Evolutionary conservation across 2,329 filamentous ascomycete species (phyloP).

Genomic region (Trichoderma simmonsii): DNA sequence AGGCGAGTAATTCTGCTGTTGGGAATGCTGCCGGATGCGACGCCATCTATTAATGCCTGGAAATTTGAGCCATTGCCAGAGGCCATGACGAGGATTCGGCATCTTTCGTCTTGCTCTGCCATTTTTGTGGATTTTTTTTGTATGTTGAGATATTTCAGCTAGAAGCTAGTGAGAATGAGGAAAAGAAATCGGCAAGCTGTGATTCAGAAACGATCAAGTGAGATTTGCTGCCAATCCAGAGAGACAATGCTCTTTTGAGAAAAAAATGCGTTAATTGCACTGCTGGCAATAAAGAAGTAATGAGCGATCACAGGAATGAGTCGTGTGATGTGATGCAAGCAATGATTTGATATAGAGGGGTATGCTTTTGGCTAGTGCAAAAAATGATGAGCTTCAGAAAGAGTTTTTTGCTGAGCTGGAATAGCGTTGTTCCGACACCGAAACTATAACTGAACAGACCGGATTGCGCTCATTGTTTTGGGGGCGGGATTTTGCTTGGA

Average conservation of each 20-base stretch:
- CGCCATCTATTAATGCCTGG: slow-evolving; percentile 39
- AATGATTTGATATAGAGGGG: background rate
- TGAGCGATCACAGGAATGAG: background rate
- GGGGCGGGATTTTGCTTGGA: background rate
- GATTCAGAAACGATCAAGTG: too few species aligned
- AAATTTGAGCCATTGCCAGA: slow-evolving; percentile 59
- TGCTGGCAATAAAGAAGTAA: background rate
- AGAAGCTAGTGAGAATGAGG: too few species aligned
- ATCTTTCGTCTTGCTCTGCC: slow-evolving; percentile 26
- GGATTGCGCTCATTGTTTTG: background rate
- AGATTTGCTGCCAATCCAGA: background rate
- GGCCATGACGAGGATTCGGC: slow-evolving; percentile 64
- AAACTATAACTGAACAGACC: background rate
- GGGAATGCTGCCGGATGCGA: slow-evolving; percentile 38
- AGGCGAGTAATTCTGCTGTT: slow-evolving; percentile 44
- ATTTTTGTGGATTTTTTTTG: background rate
- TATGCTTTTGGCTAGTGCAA: background rate
- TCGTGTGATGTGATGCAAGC: background rate
- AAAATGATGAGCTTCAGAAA: background rate
- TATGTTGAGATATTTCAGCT: background rate
- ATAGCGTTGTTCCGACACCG: background rate
- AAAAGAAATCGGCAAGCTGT: background rate
- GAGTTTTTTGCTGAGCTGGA: background rate
- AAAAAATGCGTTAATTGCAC: too few species aligned
- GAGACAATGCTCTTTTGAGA: background rate